Evolutionary conservation across 257 asterid species (phyloP).

Genomic region (Linderniella brevidens): DNA sequence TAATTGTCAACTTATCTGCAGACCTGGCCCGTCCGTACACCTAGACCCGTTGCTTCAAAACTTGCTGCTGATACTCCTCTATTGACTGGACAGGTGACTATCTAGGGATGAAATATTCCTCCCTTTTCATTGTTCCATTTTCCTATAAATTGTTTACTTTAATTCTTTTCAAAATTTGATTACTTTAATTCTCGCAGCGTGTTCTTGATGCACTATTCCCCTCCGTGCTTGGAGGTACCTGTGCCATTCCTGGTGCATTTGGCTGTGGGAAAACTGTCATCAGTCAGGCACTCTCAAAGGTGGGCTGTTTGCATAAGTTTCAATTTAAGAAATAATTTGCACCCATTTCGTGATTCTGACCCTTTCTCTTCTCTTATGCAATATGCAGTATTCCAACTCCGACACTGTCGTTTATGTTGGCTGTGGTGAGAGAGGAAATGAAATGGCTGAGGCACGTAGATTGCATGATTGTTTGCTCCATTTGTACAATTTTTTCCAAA

Average conservation of each 20-base stretch:
- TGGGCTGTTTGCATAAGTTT: constrained; percentile 13
- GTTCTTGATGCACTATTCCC: constrained; percentile 99
- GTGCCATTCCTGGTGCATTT: constrained; percentile 99
- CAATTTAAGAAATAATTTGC: background rate
- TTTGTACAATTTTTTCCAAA: constrained; percentile 4
- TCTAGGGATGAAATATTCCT: constrained; percentile 3
- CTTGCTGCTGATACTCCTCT: constrained; percentile 98
- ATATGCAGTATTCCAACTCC: constrained; percentile 87
- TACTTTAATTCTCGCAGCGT: constrained; percentile 40
- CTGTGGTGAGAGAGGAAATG: constrained; percentile 99
- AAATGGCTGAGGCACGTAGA: constrained; percentile 90
- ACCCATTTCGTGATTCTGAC: constrained; percentile 10
- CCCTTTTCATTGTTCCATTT: constrained; percentile 1
- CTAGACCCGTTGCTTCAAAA: constrained; percentile 88
- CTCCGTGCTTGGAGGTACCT: constrained; percentile 98
- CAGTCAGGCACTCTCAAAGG: constrained; percentile 99
- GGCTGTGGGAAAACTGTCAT: constrained; percentile 98
- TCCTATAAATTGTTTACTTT: constrained; percentile 2
- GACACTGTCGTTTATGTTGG: constrained; percentile 98
- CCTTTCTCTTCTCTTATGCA: constrained; percentile 9
- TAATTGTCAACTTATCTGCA: constrained; percentile 16
- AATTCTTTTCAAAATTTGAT: constrained; percentile 11
- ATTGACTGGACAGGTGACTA: constrained; percentile 88
- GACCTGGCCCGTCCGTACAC: constrained; percentile 97
- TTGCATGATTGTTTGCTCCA: constrained; percentile 14